phyloP scores from a whole-genome alignment of 2,329 filamentous ascomycete species.

The Ophiostoma australiae region DNA sequence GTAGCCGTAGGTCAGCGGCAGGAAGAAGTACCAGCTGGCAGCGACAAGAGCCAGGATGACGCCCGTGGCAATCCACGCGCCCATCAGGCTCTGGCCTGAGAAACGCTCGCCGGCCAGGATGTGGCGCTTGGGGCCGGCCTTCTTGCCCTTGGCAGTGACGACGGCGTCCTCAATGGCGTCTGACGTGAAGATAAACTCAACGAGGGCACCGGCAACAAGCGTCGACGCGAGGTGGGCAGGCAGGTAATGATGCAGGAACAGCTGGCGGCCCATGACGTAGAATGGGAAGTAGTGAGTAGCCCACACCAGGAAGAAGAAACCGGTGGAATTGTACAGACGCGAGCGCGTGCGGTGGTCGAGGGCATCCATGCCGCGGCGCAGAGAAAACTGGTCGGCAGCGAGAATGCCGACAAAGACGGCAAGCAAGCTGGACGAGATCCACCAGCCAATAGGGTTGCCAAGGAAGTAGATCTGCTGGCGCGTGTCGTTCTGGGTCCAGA shows the following conservation, averaged over 20 bases:
- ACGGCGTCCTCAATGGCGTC: constrained; percentile 62
- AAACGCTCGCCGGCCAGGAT: constrained; percentile 78
- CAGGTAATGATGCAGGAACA: constrained; percentile 97
- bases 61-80: constrained; percentile 70
- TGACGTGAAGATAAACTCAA: constrained; percentile 94
- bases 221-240: constrained; percentile 88
- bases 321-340: constrained; percentile 94
- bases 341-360: constrained; percentile 89
- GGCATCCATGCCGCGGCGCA: constrained; percentile 88
- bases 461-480: constrained; percentile 98
- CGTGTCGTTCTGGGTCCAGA: constrained; percentile 97
- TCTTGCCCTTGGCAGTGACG: constrained; percentile 45
- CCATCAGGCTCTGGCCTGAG: constrained; percentile 68
- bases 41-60: constrained; percentile 65
- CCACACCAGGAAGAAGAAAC: constrained; percentile 98
- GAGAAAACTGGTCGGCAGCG: constrained; percentile 85
- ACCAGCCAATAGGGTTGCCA: constrained; percentile 95
- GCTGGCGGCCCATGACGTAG: constrained; percentile 94
- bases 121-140: constrained; percentile 51
- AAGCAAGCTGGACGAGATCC: constrained; percentile 85
- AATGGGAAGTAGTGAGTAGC: constrained; percentile 96
- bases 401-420: constrained; percentile 92
- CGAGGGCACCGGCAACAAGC: constrained; percentile 80
- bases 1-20: constrained; percentile 91
- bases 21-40: constrained; percentile 86